Evolutionary conservation across 306 rosid species (phyloP).

Genomic region (Hippophae tibetana): DNA sequence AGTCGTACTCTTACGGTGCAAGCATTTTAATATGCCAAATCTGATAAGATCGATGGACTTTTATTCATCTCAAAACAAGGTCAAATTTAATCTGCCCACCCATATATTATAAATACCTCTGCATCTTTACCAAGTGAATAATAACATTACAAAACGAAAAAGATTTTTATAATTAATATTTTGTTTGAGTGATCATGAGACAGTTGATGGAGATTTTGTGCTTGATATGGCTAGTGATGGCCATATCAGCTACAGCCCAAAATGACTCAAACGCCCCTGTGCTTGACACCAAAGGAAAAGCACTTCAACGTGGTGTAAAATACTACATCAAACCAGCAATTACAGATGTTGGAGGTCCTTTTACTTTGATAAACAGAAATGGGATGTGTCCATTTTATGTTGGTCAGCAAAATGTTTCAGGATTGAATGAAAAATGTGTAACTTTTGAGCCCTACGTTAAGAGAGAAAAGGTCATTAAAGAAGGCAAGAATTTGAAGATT

Average conservation of each 20-base stretch:
- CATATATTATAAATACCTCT: too few species aligned
- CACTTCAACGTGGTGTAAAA: constrained; percentile 27
- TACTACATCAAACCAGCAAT: constrained; percentile 58
- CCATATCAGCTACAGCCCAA: constrained; percentile 23
- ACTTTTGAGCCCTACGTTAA: constrained; percentile 32
- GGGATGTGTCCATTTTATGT: constrained; percentile 28
- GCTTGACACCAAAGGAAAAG: constrained; percentile 35
- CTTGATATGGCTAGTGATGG: constrained; percentile 20
- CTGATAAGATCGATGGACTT: too few species aligned
- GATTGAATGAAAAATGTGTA: constrained; percentile 20
- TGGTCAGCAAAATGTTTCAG: constrained; percentile 34
- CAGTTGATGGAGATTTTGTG: neutral
- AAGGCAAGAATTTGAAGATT: constrained; percentile 27
- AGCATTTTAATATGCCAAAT: too few species aligned
- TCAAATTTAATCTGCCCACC: too few species aligned
- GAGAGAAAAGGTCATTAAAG: constrained; percentile 24
- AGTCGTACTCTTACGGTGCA: too few species aligned
- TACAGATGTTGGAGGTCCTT: constrained; percentile 42
- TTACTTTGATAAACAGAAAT: constrained; percentile 32
- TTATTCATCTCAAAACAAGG: too few species aligned
- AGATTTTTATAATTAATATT: too few species aligned
- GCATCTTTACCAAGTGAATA: too few species aligned
- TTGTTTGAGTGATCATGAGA: too few species aligned
- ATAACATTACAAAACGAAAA: too few species aligned
- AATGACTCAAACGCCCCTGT: constrained; percentile 12